Percentiles rank a stretch among this genome's conserved stretches.
These are phyloP conservation scores for Endoconidiophora laricicola DNA, from an alignment of 2,329 filamentous ascomycete genomes.

Conservation along the genomic window DNA sequence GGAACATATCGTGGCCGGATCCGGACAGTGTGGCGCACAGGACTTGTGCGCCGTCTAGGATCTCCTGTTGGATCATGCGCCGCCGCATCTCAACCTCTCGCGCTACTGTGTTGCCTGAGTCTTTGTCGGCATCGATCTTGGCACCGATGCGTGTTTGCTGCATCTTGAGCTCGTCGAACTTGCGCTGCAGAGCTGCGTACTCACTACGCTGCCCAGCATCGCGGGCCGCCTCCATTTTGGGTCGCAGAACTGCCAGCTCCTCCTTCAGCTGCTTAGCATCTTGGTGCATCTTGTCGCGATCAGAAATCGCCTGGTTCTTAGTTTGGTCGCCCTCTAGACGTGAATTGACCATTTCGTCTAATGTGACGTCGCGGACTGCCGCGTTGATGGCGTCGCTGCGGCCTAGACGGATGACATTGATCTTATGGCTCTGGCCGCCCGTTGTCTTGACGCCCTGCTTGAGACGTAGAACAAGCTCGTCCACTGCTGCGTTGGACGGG, in stretches of 20 bases:
- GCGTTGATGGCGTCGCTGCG: slow-evolving; percentile 84
- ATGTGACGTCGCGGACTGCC: slow-evolving; percentile 74
- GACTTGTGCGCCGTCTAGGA: slow-evolving; percentile 79
- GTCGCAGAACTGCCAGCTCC: slow-evolving; percentile 53
- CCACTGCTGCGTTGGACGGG: slow-evolving; percentile 95
- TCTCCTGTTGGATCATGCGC: slow-evolving; percentile 72
- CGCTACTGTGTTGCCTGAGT: slow-evolving; percentile 63
- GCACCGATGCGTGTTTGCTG: slow-evolving; percentile 58
- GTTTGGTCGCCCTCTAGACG: slow-evolving; percentile 47
- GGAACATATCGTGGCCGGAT: slow-evolving; percentile 94
- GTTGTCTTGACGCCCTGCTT: slow-evolving; percentile 72
- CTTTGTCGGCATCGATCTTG: slow-evolving; percentile 74
- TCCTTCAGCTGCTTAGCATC: slow-evolving; percentile 52
- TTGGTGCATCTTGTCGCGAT: slow-evolving; percentile 42
- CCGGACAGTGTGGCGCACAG: slow-evolving; percentile 91
- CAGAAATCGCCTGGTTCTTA: slow-evolving; percentile 37
- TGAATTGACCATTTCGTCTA: slow-evolving; percentile 77
- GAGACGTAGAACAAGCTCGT: slow-evolving; percentile 84
- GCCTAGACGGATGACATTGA: slow-evolving; percentile 80
- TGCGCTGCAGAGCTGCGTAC: slow-evolving; percentile 46
- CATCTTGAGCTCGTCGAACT: slow-evolving; percentile 63
- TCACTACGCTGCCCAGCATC: slow-evolving; percentile 31
- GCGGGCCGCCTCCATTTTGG: slow-evolving; percentile 52
- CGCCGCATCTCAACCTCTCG: slow-evolving; percentile 77
- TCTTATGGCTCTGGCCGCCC: slow-evolving; percentile 52